Evolutionary conservation across 306 rosid species (phyloP).

Genomic region (Echinosophora koreensis): DNA sequence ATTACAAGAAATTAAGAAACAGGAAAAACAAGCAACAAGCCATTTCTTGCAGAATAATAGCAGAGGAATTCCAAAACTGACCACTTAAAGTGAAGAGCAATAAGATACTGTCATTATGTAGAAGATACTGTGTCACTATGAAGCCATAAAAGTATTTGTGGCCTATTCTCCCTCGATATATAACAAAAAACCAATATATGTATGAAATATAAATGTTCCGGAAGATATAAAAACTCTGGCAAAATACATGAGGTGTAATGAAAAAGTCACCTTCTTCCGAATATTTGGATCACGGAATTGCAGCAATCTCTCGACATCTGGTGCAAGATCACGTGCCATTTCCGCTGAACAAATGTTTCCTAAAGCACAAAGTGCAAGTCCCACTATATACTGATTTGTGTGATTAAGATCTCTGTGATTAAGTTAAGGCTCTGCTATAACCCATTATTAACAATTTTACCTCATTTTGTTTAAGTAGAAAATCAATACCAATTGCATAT

Average conservation of each 20-base stretch:
- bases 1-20: slow-evolving; percentile 8
- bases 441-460: slow-evolving; percentile 34
- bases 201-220: slow-evolving; percentile 18
- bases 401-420: slow-evolving; percentile 93
- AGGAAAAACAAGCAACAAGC: slow-evolving; percentile 10
- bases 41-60: slow-evolving; percentile 7
- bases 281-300: slow-evolving; percentile 99
- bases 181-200: slow-evolving; percentile 22
- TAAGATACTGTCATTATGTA: slow-evolving; percentile 17
- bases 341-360: slow-evolving; percentile 99
- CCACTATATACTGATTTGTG: slow-evolving; percentile 94
- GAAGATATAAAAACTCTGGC: slow-evolving; percentile 25
- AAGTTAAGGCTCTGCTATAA: slow-evolving; percentile 68
- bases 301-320: slow-evolving; percentile 96
- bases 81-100: slow-evolving; percentile 14
- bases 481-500: slow-evolving; percentile 31
- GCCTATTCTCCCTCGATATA: slow-evolving; percentile 21
- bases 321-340: slow-evolving; percentile 99
- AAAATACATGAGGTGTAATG: slow-evolving; percentile 32
- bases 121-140: background rate
- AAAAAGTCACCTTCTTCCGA: slow-evolving; percentile 84
- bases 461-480: slow-evolving; percentile 44
- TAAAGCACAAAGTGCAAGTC: slow-evolving; percentile 99
- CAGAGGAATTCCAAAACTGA: slow-evolving; percentile 15
- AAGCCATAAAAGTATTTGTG: slow-evolving; percentile 25